A percentile compares a stretch with the other conserved stretches of the same genome.
Conservation (phyloP, 345 rosid species). For the Syzygium oleosum region DNA sequence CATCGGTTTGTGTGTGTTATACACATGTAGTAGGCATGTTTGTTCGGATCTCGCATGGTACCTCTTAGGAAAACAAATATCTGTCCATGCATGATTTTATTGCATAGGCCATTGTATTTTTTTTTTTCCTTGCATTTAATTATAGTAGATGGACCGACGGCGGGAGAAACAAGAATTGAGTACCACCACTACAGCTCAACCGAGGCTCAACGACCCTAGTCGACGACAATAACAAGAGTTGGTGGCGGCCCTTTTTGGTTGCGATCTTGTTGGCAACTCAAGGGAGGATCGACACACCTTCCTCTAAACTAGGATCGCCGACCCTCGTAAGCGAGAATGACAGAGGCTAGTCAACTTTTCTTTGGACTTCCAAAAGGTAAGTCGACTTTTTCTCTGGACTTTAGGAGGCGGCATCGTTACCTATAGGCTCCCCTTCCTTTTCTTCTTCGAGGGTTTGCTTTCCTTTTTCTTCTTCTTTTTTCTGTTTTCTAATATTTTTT, state of each 20-base stretch:
- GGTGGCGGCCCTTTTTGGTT: neutral
- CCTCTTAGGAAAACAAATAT: neutral
- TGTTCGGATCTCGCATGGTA: neutral
- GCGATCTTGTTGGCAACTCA: neutral
- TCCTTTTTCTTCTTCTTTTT: neutral
- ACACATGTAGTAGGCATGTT: neutral
- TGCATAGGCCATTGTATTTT: neutral
- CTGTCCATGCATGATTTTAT: neutral
- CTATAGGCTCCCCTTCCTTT: neutral
- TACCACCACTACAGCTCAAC: too few species aligned
- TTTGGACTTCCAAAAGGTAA: neutral
- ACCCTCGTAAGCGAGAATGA: neutral
- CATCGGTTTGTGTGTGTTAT: neutral
- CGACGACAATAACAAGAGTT: too few species aligned
- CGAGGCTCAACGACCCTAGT: neutral
- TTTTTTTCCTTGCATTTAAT: neutral
- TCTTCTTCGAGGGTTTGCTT: neutral
- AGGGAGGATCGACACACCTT: neutral
- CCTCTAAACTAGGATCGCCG: neutral
- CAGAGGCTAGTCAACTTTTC: neutral
- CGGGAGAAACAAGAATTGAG: too few species aligned
- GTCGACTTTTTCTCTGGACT: neutral
- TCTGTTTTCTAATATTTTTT: fast-evolving
- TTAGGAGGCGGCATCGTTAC: neutral
- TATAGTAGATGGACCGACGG: neutral